Base-by-base conservation (phyloP, 371 early-diverging fungal species). In the Mucor racemosus region DNA sequence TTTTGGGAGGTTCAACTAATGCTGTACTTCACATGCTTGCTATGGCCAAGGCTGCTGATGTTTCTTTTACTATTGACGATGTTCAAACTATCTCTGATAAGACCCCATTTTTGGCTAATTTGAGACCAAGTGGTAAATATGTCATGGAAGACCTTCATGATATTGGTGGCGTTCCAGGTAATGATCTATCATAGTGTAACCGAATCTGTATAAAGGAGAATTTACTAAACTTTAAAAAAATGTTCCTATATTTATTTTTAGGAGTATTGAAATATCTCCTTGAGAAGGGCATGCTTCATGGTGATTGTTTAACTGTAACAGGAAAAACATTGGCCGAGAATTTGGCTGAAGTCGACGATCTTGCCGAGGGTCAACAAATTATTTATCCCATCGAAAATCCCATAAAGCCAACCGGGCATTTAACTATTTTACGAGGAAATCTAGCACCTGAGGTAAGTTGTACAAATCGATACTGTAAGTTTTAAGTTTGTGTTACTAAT, bases 1-100 rank as follows among this genome's bases (percentile, higher is more conserved):
- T 92, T 44, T 81, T 97, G 39, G 98, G 98, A 72, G 98, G 97
- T 7, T 96, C 97, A 13, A 98, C 98, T 41, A 98, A 98, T 73
- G 97, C 93, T 21, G 97, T 97, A 5, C 88, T 98, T 58, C 98
- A 98, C 69, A 78, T 98, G 79, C 84, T 97, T 57, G 98, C 98
- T 35, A 94, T 98, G 69, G 95, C 98, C 21, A 88, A 92, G 34
- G 84, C 95, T 34, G 87, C 92, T 34, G 90, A 85, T 59, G 86
- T 97, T 65, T 75, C 83, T 13, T 79, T 98, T 63, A 91, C 90
- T 10, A 76, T 97, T 65, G 94, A 96, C 60, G 98, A 98, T 67
- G 95, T 97, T 87, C 96, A 97, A 78, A 76, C 67, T 33, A 86
- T 93, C 73, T 94, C 94, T 75, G 92, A 96, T 74, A 87, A 88